phyloP scores from a whole-genome alignment of 1,139 yeast genomes.

The Taphrina sp. region DNA sequence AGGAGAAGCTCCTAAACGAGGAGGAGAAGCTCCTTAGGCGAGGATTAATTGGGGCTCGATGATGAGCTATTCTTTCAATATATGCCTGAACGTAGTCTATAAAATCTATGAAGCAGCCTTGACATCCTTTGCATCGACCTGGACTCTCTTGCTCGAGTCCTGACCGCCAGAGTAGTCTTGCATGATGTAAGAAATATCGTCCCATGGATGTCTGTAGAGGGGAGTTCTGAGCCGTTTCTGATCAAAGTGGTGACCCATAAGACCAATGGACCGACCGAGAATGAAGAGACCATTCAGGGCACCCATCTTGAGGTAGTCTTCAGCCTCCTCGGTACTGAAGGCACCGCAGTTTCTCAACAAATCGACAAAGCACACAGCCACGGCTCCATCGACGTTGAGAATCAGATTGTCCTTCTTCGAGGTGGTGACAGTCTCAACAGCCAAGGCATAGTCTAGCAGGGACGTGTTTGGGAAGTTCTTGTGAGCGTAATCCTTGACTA shows the following conservation, averaged over 20 bases:
- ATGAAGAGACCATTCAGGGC: conserved; percentile 52
- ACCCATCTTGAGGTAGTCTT: conserved; percentile 50
- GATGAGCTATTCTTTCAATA: no score
- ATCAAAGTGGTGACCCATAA: conserved; percentile 51
- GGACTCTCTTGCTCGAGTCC: conserved; percentile 17
- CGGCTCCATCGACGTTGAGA: conserved; percentile 51
- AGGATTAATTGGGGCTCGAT: no score
- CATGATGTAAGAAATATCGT: conserved; percentile 41
- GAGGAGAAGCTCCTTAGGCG: no score
- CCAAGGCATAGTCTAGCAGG: conserved; percentile 51
- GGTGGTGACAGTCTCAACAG: conserved; percentile 52
- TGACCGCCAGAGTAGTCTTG: conserved; percentile 12
- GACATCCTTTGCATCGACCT: conserved; percentile 24
- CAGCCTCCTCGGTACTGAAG: conserved; percentile 50
- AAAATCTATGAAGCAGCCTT: conserved; percentile 9
- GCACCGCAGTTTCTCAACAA: conserved; percentile 51
- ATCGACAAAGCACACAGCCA: conserved; percentile 51
- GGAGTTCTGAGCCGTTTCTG: conserved; percentile 53
- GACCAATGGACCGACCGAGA: conserved; percentile 51
- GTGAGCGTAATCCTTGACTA: conserved; percentile 51
- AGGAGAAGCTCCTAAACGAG: no score
- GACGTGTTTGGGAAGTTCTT: conserved; percentile 50
- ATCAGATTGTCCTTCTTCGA: conserved; percentile 52
- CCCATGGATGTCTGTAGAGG: conserved; percentile 53
- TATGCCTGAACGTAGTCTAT: no score